Evolutionary conservation across 2,329 filamentous ascomycete species (phyloP).

Genomic region (Calonectria henricotiae): DNA sequence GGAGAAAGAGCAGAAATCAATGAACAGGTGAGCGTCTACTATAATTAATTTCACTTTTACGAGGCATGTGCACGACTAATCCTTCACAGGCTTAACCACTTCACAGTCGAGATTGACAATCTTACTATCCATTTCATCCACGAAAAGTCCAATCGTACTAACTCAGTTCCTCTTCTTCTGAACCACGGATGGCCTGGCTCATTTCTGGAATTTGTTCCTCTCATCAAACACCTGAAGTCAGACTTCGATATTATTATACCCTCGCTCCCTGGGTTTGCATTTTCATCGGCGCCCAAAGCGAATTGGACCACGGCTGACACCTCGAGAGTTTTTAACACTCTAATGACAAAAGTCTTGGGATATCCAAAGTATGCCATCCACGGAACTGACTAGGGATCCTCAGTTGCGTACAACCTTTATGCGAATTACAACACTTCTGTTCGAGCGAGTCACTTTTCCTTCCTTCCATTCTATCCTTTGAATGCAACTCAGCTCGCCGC

Average conservation of each 20-base stretch:
- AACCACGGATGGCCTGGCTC: conserved; percentile 65
- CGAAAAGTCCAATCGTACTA: conserved; percentile 33
- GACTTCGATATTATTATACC: conserved; percentile 49
- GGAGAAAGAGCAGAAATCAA: conserved; percentile 39
- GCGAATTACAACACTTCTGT: conserved; percentile 36
- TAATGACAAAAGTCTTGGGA: conserved; percentile 59
- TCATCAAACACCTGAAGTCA: conserved; percentile 30
- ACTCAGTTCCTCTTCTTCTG: conserved; percentile 61
- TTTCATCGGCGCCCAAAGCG: conserved; percentile 53
- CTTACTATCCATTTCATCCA: conserved; percentile 52
- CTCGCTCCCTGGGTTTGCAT: conserved; percentile 61
- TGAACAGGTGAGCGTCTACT: conserved; percentile 41
- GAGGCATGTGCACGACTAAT: not conserved
- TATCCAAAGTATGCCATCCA: conserved; percentile 53
- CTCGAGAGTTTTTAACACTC: conserved; percentile 57
- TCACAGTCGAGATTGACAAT: conserved; percentile 31
- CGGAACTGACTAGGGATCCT: conserved; percentile 43
- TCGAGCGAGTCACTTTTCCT: conserved; percentile 38
- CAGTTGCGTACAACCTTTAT: conserved; percentile 38
- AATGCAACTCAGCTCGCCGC: conserved; percentile 29
- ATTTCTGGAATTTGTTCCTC: conserved; percentile 61
- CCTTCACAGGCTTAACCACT: conserved; percentile 22
- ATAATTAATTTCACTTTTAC: not conserved
- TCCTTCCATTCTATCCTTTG: conserved; percentile 40
- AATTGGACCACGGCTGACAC: conserved; percentile 59